Evolutionary conservation across 305 asterid genomes (phyloP).

Genomic region (Fraxinus platypoda): DNA sequence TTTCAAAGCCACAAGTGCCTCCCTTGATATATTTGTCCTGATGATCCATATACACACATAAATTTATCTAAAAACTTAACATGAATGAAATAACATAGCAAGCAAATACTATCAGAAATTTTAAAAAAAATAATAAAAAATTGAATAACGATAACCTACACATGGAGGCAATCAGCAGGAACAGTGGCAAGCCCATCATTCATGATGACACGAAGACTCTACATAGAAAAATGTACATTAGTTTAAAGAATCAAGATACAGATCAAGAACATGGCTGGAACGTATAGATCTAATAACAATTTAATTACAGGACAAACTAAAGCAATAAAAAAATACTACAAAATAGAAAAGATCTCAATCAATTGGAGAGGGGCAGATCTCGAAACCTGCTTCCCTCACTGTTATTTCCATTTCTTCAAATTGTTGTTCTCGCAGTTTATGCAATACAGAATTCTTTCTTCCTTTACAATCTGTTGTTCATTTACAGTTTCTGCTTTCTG

Average conservation of each 20-base stretch:
- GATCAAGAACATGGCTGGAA: constrained; percentile 19
- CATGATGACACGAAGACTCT: constrained; percentile 97
- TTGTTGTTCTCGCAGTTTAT: not conserved
- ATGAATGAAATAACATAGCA: not conserved
- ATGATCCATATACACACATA: not conserved
- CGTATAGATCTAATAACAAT: constrained; percentile 13
- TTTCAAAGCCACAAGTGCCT: not conserved
- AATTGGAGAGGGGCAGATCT: not conserved
- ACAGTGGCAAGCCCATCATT: constrained; percentile 94
- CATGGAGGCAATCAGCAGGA: constrained; percentile 82
- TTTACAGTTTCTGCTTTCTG: not conserved
- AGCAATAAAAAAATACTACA: constrained; percentile 3
- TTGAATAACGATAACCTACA: constrained; percentile 53
- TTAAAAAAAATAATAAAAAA: not conserved
- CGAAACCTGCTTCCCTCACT: not conserved
- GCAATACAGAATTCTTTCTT: not conserved
- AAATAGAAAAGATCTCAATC: not conserved
- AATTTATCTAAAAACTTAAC: not conserved
- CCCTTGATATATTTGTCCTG: constrained; percentile 8
- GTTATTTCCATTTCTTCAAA: not conserved
- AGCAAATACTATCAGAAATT: not conserved
- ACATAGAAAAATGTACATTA: constrained; percentile 39
- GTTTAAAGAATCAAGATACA: constrained; percentile 26
- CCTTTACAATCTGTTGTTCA: not conserved
- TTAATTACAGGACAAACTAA: constrained; percentile 2